These are phyloP conservation scores for Chenopodium album DNA, from an alignment of 148 eudicot genomes.

Conservation along the genomic window DNA sequence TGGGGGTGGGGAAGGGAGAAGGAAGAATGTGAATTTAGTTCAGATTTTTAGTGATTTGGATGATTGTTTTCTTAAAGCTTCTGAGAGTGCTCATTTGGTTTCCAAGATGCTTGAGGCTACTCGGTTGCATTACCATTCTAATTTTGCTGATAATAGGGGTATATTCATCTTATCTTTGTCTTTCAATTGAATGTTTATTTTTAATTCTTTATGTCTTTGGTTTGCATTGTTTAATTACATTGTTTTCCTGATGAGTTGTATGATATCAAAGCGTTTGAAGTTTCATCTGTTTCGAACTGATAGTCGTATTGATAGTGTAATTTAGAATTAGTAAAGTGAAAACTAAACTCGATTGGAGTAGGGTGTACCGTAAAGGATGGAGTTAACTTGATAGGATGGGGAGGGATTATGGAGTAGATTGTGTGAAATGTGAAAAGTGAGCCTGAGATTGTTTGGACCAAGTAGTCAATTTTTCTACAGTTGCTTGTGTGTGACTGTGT, in stretches of 20 bases:
- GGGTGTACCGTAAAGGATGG: background rate
- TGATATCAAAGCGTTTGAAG: background rate
- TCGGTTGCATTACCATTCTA: slow-evolving; percentile 93
- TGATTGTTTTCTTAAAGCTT: slow-evolving; percentile 79
- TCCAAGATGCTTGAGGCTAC: slow-evolving; percentile 91
- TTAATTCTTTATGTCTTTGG: slow-evolving; percentile 19
- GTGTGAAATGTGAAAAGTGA: slow-evolving; percentile 8
- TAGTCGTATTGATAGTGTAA: background rate
- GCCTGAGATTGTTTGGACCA: background rate
- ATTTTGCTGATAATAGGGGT: slow-evolving; percentile 68
- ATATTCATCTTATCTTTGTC: background rate
- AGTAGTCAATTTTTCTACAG: background rate
- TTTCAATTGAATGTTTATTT: background rate
- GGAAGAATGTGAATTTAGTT: slow-evolving; percentile 51
- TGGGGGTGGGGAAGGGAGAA: slow-evolving; percentile 47
- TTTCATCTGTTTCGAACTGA: background rate
- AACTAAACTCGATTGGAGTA: no score
- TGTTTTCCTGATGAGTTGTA: background rate
- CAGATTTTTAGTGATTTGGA: slow-evolving; percentile 69
- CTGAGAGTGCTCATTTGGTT: slow-evolving; percentile 81
- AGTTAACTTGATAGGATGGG: background rate
- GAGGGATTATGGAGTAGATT: background rate
- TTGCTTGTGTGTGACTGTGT: background rate
- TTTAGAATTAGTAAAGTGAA: background rate
- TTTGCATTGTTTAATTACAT: background rate